Evolutionary conservation across 306 rosid species (phyloP).

Genomic region (Carpinus viminea): DNA sequence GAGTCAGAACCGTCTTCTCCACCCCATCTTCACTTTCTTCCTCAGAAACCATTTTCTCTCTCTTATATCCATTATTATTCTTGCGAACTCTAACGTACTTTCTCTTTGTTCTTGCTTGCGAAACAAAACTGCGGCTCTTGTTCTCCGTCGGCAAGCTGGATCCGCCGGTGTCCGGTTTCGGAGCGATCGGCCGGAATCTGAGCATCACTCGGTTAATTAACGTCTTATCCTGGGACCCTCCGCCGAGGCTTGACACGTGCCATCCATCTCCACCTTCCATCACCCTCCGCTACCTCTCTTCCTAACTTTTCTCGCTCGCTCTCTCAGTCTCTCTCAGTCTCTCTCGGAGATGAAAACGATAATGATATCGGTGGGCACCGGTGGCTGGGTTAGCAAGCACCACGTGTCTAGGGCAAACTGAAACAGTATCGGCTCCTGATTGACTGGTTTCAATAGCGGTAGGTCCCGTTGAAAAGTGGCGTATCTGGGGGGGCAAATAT

Average conservation of each 20-base stretch:
- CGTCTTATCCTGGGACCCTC: constrained; percentile 11
- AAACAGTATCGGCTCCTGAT: constrained; percentile 30
- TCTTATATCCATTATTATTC: constrained; percentile 23
- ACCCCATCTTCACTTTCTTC: background rate
- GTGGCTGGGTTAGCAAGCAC: constrained; percentile 51
- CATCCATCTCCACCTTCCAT: constrained; percentile 55
- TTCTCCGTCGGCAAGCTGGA: background rate
- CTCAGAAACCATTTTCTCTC: constrained; percentile 20
- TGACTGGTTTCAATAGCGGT: constrained; percentile 22
- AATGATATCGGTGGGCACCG: constrained; percentile 58
- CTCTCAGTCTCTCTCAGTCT: constrained; percentile 11
- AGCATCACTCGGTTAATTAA: constrained; percentile 49
- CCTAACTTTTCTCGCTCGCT: background rate
- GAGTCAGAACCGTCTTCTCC: constrained; percentile 33
- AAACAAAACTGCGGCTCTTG: constrained; percentile 14
- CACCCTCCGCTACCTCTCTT: background rate
- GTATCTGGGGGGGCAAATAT: constrained; percentile 38
- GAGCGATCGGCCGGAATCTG: constrained; percentile 79
- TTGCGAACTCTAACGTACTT: constrained; percentile 65
- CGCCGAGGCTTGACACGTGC: constrained; percentile 31
- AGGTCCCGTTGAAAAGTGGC: constrained; percentile 37
- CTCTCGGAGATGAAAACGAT: constrained; percentile 51
- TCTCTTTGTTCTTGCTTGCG: constrained; percentile 47
- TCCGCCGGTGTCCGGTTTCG: constrained; percentile 45
- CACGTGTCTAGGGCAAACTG: constrained; percentile 72